Percentiles rank a stretch among this genome's conserved stretches.
These are phyloP conservation scores for Fragosphaeria purpurea DNA, from an alignment of 2,329 filamentous ascomycete genomes.

Conservation along the genomic window DNA sequence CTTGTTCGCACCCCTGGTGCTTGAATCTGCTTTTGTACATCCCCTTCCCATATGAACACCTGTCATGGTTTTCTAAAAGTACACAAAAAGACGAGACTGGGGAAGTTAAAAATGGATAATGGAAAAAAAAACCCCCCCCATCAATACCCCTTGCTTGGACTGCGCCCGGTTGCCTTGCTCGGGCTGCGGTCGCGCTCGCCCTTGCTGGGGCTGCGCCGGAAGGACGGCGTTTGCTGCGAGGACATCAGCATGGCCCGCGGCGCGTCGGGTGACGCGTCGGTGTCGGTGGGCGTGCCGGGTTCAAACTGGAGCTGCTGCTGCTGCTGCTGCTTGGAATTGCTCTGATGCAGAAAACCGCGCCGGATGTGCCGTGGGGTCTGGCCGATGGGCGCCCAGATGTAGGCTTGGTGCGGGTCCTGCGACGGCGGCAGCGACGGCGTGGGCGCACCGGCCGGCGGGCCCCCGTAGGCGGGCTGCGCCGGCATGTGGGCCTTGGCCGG, in stretches of 20 bases:
- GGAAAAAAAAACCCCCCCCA: background rate
- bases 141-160: constrained; percentile 29
- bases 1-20: too few species aligned
- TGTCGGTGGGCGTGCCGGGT: constrained; percentile 37
- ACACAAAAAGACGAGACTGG: too few species aligned
- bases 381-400: constrained; percentile 38
- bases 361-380: constrained; percentile 39
- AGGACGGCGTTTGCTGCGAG: constrained; percentile 36
- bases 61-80: too few species aligned
- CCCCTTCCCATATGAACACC: too few species aligned
- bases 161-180: constrained; percentile 31
- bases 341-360: constrained; percentile 29
- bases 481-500: constrained; percentile 7
- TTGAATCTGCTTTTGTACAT: too few species aligned
- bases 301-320: too few species aligned
- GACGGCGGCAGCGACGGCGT: constrained; percentile 17
- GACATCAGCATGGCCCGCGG: constrained; percentile 30
- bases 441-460: constrained; percentile 14
- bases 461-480: constrained; percentile 15
- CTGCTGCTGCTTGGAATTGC: background rate
- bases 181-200: constrained; percentile 39
- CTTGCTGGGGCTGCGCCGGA: constrained; percentile 39
- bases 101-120: too few species aligned
- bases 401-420: constrained; percentile 28
- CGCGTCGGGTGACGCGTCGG: constrained; percentile 37